These are phyloP conservation scores for Wallacemonas sp. DNA, from an alignment of 208 protist genomes.

Conservation along the genomic window DNA sequence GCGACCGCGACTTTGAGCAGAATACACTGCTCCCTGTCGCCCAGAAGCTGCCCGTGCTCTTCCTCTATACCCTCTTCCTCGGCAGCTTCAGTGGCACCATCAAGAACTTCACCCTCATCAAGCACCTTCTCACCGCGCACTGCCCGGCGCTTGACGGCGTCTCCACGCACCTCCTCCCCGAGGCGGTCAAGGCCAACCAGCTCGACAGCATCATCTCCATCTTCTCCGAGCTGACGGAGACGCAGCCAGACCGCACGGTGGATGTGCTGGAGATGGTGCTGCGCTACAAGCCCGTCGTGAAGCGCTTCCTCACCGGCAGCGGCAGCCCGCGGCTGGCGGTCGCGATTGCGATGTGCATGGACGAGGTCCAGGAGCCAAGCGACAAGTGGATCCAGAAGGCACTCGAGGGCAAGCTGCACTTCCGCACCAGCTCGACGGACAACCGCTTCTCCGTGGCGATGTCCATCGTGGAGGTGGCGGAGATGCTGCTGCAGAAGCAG, in stretches of 20 bases:
- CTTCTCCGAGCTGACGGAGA: constrained; percentile 80
- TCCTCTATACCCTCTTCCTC: constrained; percentile 75
- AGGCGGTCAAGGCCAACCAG: constrained; percentile 57
- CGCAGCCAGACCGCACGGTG: constrained; percentile 51
- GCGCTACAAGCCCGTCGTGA: constrained; percentile 61
- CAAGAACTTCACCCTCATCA: constrained; percentile 76
- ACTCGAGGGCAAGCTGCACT: constrained; percentile 81
- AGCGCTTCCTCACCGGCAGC: constrained; percentile 66
- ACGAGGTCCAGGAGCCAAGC: constrained; percentile 70
- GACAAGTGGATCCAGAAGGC: constrained; percentile 85
- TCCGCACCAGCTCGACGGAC: constrained; percentile 75
- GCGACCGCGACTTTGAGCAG: constrained; percentile 76
- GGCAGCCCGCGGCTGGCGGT: constrained; percentile 83
- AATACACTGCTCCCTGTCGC: constrained; percentile 64
- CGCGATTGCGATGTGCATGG: constrained; percentile 88
- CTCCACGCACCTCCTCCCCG: constrained; percentile 60
- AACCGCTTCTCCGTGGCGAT: constrained; percentile 90
- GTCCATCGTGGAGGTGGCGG: constrained; percentile 83
- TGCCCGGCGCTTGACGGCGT: constrained; percentile 67
- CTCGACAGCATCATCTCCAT: constrained; percentile 73
- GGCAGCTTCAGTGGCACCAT: constrained; percentile 70
- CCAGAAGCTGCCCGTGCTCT: constrained; percentile 68
- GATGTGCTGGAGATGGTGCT: constrained; percentile 78
- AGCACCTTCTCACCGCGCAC: constrained; percentile 59
- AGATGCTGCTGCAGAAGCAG: constrained; percentile 78